phyloP scores from a whole-genome alignment of 139 green algal genomes.

The Zygnema circumcarinatum region DNA sequence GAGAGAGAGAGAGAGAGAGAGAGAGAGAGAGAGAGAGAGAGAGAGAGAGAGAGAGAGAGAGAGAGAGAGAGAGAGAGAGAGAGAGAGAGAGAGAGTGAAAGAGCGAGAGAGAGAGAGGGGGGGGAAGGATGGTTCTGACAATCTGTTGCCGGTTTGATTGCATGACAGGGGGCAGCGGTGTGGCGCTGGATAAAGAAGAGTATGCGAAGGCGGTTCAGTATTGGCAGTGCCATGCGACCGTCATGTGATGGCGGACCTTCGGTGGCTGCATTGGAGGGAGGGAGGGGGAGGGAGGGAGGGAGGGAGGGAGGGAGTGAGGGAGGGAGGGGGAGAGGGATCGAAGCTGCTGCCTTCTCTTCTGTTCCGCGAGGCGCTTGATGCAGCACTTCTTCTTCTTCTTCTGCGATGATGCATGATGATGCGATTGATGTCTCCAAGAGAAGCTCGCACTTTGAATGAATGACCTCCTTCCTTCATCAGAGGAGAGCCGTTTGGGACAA shows the following conservation, averaged over 20 bases:
- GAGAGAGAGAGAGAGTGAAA: background rate
- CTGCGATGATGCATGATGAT: no score
- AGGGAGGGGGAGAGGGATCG: no score
- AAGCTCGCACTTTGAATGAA: no score
- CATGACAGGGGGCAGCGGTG: conserved; percentile 77
- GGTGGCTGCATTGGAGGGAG: no score
- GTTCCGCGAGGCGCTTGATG: no score
- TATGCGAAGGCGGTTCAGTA: conserved; percentile 83
- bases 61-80: background rate
- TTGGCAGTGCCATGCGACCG: conserved; percentile 82
- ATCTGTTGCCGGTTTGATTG: conserved; percentile 4
- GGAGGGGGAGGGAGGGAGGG: no score
- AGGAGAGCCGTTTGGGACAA: no score
- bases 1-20: background rate
- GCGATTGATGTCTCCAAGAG: no score
- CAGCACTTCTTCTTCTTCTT: no score
- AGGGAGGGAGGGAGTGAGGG: no score
- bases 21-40: background rate
- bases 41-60: background rate
- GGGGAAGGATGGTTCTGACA: background rate
- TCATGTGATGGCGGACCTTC: conserved; percentile 64
- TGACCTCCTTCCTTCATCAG: no score
- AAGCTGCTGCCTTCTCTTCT: no score
- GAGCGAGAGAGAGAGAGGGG: background rate
- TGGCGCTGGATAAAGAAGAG: conserved; percentile 74